Percentiles rank a stretch among this genome's conserved stretches.
Evolutionary conservation across 108 stramenopile genomes (phyloP).

Genomic region (Cyclotella sp.): DNA sequence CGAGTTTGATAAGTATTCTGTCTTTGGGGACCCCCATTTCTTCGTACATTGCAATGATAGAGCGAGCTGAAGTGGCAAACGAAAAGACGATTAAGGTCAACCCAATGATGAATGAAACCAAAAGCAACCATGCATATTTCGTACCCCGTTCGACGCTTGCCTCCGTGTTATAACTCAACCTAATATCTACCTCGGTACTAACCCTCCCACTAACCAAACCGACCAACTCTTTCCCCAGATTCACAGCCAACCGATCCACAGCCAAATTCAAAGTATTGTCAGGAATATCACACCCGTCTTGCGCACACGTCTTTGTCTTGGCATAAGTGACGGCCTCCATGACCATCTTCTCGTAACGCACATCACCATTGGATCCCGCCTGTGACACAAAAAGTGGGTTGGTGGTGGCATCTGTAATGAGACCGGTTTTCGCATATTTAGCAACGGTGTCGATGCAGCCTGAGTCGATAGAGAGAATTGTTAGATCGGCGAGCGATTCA

Average conservation of each 20-base stretch:
- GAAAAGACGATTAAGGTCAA: background rate
- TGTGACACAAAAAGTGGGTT: conserved; percentile 92
- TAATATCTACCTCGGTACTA: conserved; percentile 97
- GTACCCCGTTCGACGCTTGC: conserved; percentile 73
- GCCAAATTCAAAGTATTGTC: conserved; percentile 61
- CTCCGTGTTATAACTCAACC: conserved; percentile 93
- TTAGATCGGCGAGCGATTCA: conserved; percentile 78
- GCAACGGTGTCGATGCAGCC: conserved; percentile 82
- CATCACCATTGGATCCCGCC: conserved; percentile 81
- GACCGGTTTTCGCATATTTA: conserved; percentile 71
- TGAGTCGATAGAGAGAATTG: conserved; percentile 87
- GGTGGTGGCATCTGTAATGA: conserved; percentile 92
- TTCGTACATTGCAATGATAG: conserved; percentile 94
- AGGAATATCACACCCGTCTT: conserved; percentile 62
- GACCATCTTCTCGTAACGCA: conserved; percentile 76
- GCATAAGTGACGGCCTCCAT: conserved; percentile 83
- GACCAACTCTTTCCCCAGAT: conserved; percentile 90
- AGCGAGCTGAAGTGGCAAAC: conserved; percentile 49
- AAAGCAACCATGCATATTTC: background rate
- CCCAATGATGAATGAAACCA: background rate
- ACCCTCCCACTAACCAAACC: conserved; percentile 91
- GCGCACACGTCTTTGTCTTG: conserved; percentile 60
- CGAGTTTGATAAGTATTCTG: conserved; percentile 96
- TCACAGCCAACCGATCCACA: conserved; percentile 95
- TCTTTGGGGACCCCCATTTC: conserved; percentile 77